Base-by-base conservation (phyloP, 2,329 filamentous ascomycete species). In the Microdochium bolleyi region DNA sequence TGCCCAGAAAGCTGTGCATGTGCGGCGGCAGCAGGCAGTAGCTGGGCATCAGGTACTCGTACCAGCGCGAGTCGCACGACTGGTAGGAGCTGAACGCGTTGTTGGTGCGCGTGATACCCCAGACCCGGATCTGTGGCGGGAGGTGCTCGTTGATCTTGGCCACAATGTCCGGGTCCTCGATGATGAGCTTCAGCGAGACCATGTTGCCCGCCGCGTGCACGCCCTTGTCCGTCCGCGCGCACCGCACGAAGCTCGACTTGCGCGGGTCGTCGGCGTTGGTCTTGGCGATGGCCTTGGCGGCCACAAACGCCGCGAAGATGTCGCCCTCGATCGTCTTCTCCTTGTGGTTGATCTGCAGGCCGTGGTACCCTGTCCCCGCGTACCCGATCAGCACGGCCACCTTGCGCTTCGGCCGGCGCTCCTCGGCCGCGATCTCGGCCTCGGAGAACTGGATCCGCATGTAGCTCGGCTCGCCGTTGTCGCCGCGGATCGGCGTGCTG, bases 281-380 rank as follows among this genome's bases (percentile, higher is more conserved):
- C 70, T 97, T 97, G 49, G 92, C 95, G 56, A 99, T 96, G 38
- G 94, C 92, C 24, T 92, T 89, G 2, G 94, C 92, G 2, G 84
- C 83, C 56, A 99, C 87, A 61, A 99, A 92, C 2, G 94, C 94
- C 30, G 84, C 82, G 73, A 99, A 99, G 2, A 99, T 76, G 62
- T 99, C 94, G 46, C 92, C 89, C 73, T 99, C 94, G 58, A 99
- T 97, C 0, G 92, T 99, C 73, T 91, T 92, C 65, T 96, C 85
- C 58, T 84, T 73, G 61, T 78, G 77, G 67, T 86, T 85, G 66
- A 99, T 88, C 73, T 99, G 94, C 85, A 99, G 95, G 63, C 94
- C 94, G 72, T 90, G 92, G 76, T 99, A 99, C 16, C 94, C 94
- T 10, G 90, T 96, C 50, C 94, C 94, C 5, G 92, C 91, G 70